Evolutionary conservation across 139 green algal species (phyloP).

Genomic region (Volvox reticuliferus): DNA sequence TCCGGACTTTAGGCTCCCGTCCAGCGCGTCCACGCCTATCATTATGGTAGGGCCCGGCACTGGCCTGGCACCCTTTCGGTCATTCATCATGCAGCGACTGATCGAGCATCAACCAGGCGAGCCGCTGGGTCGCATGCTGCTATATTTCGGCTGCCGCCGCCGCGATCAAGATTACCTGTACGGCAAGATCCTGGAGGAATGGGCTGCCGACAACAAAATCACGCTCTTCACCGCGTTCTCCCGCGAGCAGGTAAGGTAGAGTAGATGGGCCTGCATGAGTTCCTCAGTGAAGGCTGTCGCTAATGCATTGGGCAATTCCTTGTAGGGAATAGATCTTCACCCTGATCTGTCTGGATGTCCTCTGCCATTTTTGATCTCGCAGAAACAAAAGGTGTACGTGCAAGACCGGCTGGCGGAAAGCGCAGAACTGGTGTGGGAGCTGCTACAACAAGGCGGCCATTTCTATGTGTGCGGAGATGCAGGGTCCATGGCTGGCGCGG

Average conservation of each 20-base stretch:
- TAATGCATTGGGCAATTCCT: too few species aligned
- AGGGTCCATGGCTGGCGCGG: conserved; percentile 79
- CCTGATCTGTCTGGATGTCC: not conserved
- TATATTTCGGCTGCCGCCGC: conserved; percentile 93
- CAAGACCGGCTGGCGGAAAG: conserved; percentile 85
- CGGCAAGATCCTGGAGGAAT: conserved; percentile 74
- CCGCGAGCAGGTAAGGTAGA: conserved; percentile 67
- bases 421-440: conserved; percentile 74
- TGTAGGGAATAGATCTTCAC: too few species aligned
- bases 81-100: conserved; percentile 86
- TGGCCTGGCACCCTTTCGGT: conserved; percentile 90
- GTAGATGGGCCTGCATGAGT: too few species aligned
- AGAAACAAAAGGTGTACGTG: conserved; percentile 92
- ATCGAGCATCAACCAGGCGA: conserved; percentile 48
- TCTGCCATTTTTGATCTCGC: not conserved
- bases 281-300: too few species aligned
- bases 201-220: conserved; percentile 69
- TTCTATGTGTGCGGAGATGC: conserved; percentile 96
- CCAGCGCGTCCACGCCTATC: conserved; percentile 74
- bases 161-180: conserved; percentile 92
- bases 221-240: conserved; percentile 89
- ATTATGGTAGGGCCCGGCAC: conserved; percentile 96
- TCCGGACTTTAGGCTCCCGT: conserved; percentile 90
- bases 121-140: conserved; percentile 62
- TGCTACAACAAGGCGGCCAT: conserved; percentile 79